These are phyloP conservation scores for Tolypocladium amazonense DNA, from an alignment of 2,329 filamentous ascomycete genomes.

Conservation along the genomic window DNA sequence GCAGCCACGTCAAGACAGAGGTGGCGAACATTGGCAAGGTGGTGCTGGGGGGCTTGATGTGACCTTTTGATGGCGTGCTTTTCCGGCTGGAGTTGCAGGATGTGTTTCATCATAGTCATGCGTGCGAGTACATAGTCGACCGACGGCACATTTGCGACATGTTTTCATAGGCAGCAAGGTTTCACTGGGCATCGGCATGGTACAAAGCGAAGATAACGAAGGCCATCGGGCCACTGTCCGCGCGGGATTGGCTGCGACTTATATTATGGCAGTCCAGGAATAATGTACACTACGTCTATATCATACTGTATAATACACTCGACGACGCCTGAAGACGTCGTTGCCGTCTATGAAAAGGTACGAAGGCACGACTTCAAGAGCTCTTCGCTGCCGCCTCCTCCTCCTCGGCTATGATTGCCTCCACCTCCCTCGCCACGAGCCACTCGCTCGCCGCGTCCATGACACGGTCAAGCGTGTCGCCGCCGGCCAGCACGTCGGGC, in stretches of 20 bases:
- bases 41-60: constrained; percentile 78
- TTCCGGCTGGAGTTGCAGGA: not conserved
- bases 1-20: constrained; percentile 67
- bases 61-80: constrained; percentile 4
- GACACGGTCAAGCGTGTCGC: constrained; percentile 57
- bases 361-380: not conserved
- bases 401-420: constrained; percentile 57
- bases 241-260: not conserved
- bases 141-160: not conserved
- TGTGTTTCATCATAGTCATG: not conserved
- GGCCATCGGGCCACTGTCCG: not conserved
- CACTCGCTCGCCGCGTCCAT: constrained; percentile 71
- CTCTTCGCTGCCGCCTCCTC: constrained; percentile 20
- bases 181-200: not conserved
- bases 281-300: not conserved
- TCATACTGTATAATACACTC: not conserved
- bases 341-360: not conserved
- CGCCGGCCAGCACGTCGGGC: constrained; percentile 68
- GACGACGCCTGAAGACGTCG: not conserved
- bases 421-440: constrained; percentile 65
- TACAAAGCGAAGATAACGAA: too few species aligned
- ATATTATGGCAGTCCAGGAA: not conserved
- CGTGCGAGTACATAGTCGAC: not conserved
- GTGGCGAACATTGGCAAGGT: constrained; percentile 79
- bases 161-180: not conserved